Conservation (phyloP, 1,284 basidiomycete genomes). For the Ceratobasidium sp. region DNA sequence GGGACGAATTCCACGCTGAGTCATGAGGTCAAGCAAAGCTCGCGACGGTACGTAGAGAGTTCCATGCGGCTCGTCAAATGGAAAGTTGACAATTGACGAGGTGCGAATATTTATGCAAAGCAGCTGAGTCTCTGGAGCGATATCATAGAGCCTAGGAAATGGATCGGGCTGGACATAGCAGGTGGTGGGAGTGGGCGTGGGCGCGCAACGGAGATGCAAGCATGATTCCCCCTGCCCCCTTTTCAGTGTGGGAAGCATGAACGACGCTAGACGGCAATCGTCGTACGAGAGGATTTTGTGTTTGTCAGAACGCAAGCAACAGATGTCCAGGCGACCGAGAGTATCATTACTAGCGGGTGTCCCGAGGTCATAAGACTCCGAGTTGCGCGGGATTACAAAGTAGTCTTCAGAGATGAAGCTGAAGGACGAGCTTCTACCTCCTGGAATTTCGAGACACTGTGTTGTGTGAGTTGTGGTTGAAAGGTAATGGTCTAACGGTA, state of each 20-base stretch:
- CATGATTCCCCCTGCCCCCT: constrained; percentile 11
- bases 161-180: not conserved
- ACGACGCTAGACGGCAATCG: constrained; percentile 3
- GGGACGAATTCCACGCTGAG: not conserved
- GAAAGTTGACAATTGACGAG: not conserved
- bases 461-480: not conserved
- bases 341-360: not conserved
- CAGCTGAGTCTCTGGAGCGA: constrained; percentile 8
- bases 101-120: constrained; percentile 19
- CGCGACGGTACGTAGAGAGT: constrained; percentile 4
- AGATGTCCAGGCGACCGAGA: constrained; percentile 13
- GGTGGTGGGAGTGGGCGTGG: constrained; percentile 8
- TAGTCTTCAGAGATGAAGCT: constrained; percentile 29
- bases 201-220: constrained; percentile 16
- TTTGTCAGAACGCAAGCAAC: not conserved
- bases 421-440: not conserved
- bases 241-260: constrained; percentile 11
- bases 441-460: constrained; percentile 12
- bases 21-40: not conserved
- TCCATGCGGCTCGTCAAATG: not conserved
- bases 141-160: constrained; percentile 8
- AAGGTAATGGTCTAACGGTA: not conserved
- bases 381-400: constrained; percentile 29
- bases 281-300: not conserved
- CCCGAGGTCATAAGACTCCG: not conserved